Percentiles rank a stretch among this genome's conserved stretches.
These are phyloP conservation scores for Celoporthe dispersa DNA, from an alignment of 2,329 filamentous ascomycete species.

Conservation along the genomic window DNA sequence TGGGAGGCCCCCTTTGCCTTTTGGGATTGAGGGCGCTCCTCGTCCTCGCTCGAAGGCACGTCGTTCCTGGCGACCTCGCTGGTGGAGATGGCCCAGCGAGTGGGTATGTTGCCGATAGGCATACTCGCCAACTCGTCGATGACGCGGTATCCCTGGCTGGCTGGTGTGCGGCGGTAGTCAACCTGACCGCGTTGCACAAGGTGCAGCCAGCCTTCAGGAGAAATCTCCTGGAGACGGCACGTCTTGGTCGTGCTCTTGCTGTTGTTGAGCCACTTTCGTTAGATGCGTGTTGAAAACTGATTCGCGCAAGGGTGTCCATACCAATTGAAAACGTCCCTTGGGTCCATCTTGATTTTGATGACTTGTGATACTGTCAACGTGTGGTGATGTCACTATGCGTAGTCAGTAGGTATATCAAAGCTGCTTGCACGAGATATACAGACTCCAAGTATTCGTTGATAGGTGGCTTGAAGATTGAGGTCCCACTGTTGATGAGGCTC, in stretches of 20 bases:
- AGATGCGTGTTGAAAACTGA: not conserved
- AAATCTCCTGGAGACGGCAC: not conserved
- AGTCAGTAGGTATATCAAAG: not conserved
- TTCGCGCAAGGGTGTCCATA: too few species aligned
- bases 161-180: not conserved
- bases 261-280: not conserved
- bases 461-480: not conserved
- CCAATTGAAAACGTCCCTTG: too few species aligned
- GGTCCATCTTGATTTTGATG: too few species aligned
- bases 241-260: not conserved
- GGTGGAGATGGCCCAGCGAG: not conserved
- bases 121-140: not conserved
- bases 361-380: too few species aligned
- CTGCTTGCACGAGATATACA: not conserved
- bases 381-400: not conserved
- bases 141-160: not conserved
- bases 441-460: not conserved
- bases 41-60: not conserved
- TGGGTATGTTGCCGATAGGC: not conserved
- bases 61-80: constrained; percentile 1
- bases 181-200: not conserved
- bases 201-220: not conserved
- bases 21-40: not conserved
- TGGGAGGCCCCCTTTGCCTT: not conserved
- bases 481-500: too few species aligned